Percentiles rank a stretch among this genome's conserved stretches.
These are phyloP conservation scores for Leccinellum albellum DNA, from an alignment of 768 basidiomycete species.

Conservation along the genomic window DNA sequence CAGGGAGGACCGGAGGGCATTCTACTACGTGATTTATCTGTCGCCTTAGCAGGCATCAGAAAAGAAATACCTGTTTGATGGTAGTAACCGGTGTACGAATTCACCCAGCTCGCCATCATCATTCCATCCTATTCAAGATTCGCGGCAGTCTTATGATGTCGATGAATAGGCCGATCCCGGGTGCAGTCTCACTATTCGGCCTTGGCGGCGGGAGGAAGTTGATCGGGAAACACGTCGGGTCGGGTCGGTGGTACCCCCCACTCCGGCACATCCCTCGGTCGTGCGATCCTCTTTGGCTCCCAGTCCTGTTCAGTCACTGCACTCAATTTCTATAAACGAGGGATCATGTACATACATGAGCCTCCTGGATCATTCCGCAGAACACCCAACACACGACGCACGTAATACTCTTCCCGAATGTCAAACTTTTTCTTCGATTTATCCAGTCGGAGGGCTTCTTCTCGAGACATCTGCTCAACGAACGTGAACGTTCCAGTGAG, in stretches of 20 bases:
- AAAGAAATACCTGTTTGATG: not conserved
- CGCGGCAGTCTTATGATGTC: not conserved
- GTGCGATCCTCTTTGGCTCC: conserved; percentile 81
- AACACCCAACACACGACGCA: conserved; percentile 42
- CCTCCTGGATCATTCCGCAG: not conserved
- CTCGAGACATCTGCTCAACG: conserved; percentile 55
- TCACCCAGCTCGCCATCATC: not conserved
- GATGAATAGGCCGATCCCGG: not conserved
- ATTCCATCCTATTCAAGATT: not conserved
- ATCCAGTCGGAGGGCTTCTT: conserved; percentile 73
- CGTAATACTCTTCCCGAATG: conserved; percentile 94
- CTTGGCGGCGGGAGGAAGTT: conserved; percentile 9
- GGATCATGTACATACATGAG: not conserved
- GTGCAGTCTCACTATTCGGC: not conserved
- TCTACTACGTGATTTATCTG: not conserved
- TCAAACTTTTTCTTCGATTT: conserved; percentile 78
- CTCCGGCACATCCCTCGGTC: conserved; percentile 86
- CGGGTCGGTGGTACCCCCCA: conserved; percentile 81
- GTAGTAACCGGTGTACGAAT: not conserved
- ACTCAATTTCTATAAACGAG: conserved; percentile 49
- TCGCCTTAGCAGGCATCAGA: not conserved
- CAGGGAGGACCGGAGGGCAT: not conserved
- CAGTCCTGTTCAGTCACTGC: conserved; percentile 65
- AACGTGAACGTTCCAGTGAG: not conserved
- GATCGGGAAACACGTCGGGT: conserved; percentile 23